phyloP scores from a whole-genome alignment of 108 stramenopile species.

The Cyclotella cryptica region DNA sequence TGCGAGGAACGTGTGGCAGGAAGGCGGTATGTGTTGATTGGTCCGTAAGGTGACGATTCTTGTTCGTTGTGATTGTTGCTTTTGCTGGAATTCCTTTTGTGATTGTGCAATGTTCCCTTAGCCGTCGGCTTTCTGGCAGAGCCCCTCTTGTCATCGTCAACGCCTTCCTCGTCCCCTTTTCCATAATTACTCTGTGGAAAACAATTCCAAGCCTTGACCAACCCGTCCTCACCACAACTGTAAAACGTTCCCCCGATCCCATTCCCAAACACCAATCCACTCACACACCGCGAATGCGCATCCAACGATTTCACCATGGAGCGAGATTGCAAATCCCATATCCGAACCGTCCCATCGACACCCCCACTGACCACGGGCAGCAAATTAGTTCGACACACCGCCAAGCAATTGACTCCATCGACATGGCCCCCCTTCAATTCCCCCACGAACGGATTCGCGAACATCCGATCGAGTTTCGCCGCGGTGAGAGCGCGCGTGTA shows the following conservation, averaged over 20 bases:
- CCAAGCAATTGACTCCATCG: conserved; percentile 91
- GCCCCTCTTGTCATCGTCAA: conserved; percentile 20
- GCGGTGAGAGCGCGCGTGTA: conserved; percentile 94
- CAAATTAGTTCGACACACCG: conserved; percentile 74
- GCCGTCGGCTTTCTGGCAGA: conserved; percentile 27
- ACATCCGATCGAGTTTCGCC: conserved; percentile 98
- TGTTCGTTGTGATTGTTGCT: conserved; percentile 14
- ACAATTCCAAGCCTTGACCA: conserved; percentile 33
- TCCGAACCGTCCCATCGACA: conserved; percentile 92
- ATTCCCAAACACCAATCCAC: conserved; percentile 73
- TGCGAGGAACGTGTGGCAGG: conserved; percentile 11
- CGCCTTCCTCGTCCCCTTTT: conserved; percentile 32
- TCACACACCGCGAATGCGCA: conserved; percentile 75
- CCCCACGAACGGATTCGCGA: conserved; percentile 93
- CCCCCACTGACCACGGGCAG: conserved; percentile 91
- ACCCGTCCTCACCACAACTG: conserved; percentile 92
- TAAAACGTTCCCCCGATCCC: conserved; percentile 86
- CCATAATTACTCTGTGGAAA: conserved; percentile 14
- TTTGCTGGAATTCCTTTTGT: conserved; percentile 8
- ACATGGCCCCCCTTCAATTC: conserved; percentile 92
- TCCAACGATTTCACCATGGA: conserved; percentile 77
- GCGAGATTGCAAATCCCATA: conserved; percentile 95
- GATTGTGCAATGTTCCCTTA: not conserved
- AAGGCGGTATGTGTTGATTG: conserved; percentile 35
- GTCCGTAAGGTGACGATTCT: conserved; percentile 38